These are phyloP conservation scores for Pezicula neosporulosa DNA, from an alignment of 2,329 filamentous ascomycete genomes.

Conservation along the genomic window DNA sequence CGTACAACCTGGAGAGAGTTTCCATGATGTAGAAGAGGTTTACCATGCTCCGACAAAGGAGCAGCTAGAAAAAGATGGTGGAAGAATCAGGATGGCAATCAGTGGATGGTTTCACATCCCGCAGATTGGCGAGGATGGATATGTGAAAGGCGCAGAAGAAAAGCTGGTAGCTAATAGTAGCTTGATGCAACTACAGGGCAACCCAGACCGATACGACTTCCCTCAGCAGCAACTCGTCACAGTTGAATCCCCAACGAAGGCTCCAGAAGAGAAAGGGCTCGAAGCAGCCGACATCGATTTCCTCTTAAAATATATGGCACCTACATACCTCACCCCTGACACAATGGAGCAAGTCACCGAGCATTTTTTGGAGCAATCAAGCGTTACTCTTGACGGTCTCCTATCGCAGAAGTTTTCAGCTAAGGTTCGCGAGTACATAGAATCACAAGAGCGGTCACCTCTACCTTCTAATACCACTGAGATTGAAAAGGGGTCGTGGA, in stretches of 20 bases:
- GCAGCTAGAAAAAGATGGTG: conserved; percentile 65
- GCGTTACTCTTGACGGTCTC: conserved; percentile 76
- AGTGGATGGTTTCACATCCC: conserved; percentile 99
- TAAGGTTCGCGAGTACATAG: conserved; percentile 68
- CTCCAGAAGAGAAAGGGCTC: conserved; percentile 52
- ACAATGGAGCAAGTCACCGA: conserved; percentile 79
- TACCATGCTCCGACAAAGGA: conserved; percentile 65
- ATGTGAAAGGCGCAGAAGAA: conserved; percentile 82
- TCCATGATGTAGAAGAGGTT: conserved; percentile 98
- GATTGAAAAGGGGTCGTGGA: conserved; percentile 63
- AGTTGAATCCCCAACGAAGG: conserved; percentile 27
- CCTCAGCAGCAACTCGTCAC: conserved; percentile 61
- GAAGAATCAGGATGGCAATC: conserved; percentile 91
- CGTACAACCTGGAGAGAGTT: conserved; percentile 96
- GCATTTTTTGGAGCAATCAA: conserved; percentile 78
- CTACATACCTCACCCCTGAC: conserved; percentile 88
- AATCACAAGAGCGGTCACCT: conserved; percentile 53
- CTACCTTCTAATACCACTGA: conserved; percentile 44
- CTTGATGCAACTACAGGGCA: conserved; percentile 87
- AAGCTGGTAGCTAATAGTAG: conserved; percentile 86
- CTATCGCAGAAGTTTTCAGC: conserved; percentile 74
- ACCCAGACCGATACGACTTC: conserved; percentile 84
- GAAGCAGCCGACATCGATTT: conserved; percentile 83
- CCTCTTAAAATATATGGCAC: conserved; percentile 83
- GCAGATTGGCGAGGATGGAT: conserved; percentile 90